Evolutionary conservation across 106 monocot genomes (phyloP).

Genomic region (Posidonia australis): DNA sequence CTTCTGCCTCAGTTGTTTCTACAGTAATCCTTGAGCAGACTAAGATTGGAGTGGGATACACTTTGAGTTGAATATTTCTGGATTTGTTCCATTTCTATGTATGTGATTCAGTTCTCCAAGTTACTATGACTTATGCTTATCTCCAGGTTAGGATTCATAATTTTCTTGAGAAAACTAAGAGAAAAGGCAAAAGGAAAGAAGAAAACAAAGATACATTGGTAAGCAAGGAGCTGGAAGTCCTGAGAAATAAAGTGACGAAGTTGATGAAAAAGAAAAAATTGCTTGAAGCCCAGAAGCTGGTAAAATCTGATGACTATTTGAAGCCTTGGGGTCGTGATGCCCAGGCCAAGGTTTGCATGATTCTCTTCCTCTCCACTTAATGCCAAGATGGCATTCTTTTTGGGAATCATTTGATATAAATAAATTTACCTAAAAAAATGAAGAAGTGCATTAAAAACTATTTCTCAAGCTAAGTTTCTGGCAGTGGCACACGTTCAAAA

Average conservation of each 20-base stretch:
- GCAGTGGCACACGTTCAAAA: too few species aligned
- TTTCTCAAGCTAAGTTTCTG: too few species aligned
- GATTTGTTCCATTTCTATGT: not conserved
- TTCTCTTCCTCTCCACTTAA: too few species aligned
- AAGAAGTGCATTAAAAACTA: too few species aligned
- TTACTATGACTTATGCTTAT: not conserved
- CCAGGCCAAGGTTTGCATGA: constrained; percentile 59
- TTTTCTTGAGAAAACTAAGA: constrained; percentile 54
- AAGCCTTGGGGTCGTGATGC: constrained; percentile 77
- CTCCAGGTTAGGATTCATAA: constrained; percentile 57
- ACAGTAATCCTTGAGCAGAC: not conserved
- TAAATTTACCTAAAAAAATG: too few species aligned
- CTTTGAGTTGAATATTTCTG: not conserved
- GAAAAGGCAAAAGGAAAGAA: constrained; percentile 23
- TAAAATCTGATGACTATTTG: constrained; percentile 36
- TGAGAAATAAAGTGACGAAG: constrained; percentile 33
- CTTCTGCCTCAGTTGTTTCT: not conserved
- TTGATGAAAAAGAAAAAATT: constrained; percentile 50
- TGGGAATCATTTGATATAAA: too few species aligned
- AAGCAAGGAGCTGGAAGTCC: constrained; percentile 26
- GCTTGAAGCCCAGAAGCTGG: constrained; percentile 41
- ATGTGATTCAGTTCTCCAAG: not conserved
- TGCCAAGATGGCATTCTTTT: too few species aligned
- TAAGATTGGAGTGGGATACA: not conserved
- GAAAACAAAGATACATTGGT: constrained; percentile 13